These are phyloP conservation scores for Setomelanomma holmii DNA, from an alignment of 2,329 filamentous ascomycete species.

Conservation along the genomic window DNA sequence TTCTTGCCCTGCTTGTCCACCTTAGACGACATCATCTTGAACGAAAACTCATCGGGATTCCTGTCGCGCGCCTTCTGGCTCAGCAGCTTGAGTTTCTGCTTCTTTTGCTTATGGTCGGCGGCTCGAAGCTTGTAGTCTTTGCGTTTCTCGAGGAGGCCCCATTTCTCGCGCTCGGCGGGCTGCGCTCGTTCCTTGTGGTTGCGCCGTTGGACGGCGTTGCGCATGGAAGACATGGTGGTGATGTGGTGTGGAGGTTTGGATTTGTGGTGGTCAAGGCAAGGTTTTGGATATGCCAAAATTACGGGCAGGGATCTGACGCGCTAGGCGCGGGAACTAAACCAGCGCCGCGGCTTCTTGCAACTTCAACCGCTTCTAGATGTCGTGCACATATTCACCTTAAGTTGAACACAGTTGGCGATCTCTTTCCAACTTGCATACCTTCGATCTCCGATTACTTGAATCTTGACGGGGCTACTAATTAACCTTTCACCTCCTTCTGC, in stretches of 20 bases:
- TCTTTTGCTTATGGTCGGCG: slow-evolving; percentile 68
- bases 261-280: not conserved
- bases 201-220: slow-evolving; percentile 67
- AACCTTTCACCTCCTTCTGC: too few relatives aligned
- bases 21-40: slow-evolving; percentile 65
- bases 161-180: slow-evolving; percentile 80
- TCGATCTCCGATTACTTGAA: too few relatives aligned
- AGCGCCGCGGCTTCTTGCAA: too few relatives aligned
- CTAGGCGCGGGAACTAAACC: not conserved
- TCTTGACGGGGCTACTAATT: too few relatives aligned
- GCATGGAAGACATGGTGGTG: slow-evolving; percentile 41
- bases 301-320: not conserved
- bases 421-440: too few relatives aligned
- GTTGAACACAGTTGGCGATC: too few relatives aligned
- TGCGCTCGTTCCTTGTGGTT: slow-evolving; percentile 92
- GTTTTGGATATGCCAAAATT: slow-evolving; percentile 5
- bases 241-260: not conserved
- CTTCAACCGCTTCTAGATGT: too few relatives aligned
- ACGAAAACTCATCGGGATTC: slow-evolving; percentile 72
- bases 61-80: slow-evolving; percentile 66
- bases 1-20: slow-evolving; percentile 55
- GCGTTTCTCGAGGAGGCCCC: slow-evolving; percentile 94
- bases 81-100: slow-evolving; percentile 64
- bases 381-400: too few relatives aligned
- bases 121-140: slow-evolving; percentile 77